Evolutionary conservation across 2,329 filamentous ascomycete species (phyloP).

Genomic region (Alternaria viburni): DNA sequence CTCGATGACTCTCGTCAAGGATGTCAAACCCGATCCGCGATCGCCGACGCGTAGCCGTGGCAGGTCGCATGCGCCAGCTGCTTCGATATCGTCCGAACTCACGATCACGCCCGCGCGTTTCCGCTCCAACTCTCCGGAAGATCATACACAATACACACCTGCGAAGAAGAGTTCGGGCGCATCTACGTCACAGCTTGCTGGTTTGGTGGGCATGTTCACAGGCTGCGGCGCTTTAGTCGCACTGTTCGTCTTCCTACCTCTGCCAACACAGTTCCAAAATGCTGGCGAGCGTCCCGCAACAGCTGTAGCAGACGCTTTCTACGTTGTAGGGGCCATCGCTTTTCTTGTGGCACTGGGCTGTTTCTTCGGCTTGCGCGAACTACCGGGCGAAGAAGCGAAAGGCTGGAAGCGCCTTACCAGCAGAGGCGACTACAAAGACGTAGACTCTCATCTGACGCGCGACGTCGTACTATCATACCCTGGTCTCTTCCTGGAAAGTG

Average conservation of each 20-base stretch:
- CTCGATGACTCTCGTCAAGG: slow-evolving; percentile 59
- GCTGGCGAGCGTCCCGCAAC: slow-evolving; percentile 74
- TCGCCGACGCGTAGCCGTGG: slow-evolving; percentile 37
- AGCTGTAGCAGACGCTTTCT: slow-evolving; percentile 85
- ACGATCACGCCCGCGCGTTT: slow-evolving; percentile 72
- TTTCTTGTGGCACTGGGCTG: slow-evolving; percentile 76
- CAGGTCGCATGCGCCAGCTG: slow-evolving; percentile 64
- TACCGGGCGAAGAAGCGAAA: slow-evolving; percentile 78
- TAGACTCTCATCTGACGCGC: slow-evolving; percentile 44
- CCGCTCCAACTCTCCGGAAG: slow-evolving; percentile 39
- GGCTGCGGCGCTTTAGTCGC: slow-evolving; percentile 90
- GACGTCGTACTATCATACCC: slow-evolving; percentile 66
- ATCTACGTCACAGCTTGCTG: slow-evolving; percentile 73
- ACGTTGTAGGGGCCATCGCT: slow-evolving; percentile 78
- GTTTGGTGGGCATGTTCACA: slow-evolving; percentile 89
- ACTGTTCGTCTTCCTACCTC: slow-evolving; percentile 79
- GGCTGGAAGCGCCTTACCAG: slow-evolving; percentile 61
- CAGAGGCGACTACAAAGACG: slow-evolving; percentile 28
- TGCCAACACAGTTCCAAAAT: slow-evolving; percentile 80
- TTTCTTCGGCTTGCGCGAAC: slow-evolving; percentile 73
- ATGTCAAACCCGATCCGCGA: slow-evolving; percentile 32
- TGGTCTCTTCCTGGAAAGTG: slow-evolving; percentile 49
- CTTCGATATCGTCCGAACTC: slow-evolving; percentile 74
- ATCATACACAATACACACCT: slow-evolving; percentile 14
- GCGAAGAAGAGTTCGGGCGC: slow-evolving; percentile 34